Percentiles rank a stretch among this genome's conserved stretches.
Evolutionary conservation across 768 basidiomycete genomes (phyloP).

Genomic region (Phylloporus sp.): DNA sequence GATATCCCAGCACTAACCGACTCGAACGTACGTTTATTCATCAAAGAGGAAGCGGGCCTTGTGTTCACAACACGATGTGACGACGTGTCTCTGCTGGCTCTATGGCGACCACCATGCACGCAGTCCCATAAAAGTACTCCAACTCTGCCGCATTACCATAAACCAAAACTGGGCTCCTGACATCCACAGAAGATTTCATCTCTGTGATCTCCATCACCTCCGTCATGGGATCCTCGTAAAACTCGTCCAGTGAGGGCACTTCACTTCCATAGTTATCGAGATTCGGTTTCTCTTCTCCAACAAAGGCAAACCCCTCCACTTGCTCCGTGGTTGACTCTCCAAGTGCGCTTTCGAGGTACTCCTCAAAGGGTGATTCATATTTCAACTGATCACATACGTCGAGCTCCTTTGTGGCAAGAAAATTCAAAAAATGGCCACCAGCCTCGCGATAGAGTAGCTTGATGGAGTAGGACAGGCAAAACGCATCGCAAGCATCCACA

Average conservation of each 20-base stretch:
- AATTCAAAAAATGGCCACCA: rapidly evolving
- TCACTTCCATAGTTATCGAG: neutral
- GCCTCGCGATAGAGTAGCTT: constrained; percentile 1
- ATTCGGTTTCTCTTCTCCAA: neutral
- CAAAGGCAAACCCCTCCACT: constrained; percentile 3
- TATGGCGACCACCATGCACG: constrained; percentile 10
- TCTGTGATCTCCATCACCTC: constrained; percentile 9
- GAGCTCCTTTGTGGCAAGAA: neutral
- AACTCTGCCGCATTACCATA: constrained; percentile 2
- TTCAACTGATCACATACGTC: neutral
- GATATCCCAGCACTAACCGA: no score
- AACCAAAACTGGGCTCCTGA: neutral
- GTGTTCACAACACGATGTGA: no score
- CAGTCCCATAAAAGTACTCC: constrained; percentile 10
- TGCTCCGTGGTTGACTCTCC: neutral
- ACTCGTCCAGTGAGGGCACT: neutral
- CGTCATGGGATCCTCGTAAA: constrained; percentile 1
- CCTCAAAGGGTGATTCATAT: rapidly evolving
- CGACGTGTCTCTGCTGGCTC: constrained; percentile 1
- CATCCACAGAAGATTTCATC: constrained; percentile 6
- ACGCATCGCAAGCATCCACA: constrained; percentile 1
- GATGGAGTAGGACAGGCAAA: constrained; percentile 3
- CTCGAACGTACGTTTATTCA: no score
- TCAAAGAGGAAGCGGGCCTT: no score
- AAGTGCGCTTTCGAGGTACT: neutral